Evolutionary conservation across 345 rosid species (phyloP).

Genomic region (Dipteronia dyeriana): DNA sequence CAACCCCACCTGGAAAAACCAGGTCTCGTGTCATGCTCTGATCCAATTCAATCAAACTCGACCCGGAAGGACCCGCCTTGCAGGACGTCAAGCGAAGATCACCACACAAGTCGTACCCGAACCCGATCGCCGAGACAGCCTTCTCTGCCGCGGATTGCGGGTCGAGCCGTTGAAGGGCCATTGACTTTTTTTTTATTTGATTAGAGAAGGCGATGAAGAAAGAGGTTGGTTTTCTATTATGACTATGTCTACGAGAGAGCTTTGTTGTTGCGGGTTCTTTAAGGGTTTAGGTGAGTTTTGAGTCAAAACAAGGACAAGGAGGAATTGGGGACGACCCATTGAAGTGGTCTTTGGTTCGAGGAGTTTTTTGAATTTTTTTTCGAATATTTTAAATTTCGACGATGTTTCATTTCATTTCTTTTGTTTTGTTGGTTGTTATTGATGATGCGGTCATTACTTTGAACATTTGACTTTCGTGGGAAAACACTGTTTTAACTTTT

Average conservation of each 20-base stretch:
- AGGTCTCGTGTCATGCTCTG: slow-evolving; percentile 46
- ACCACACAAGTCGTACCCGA: slow-evolving; percentile 64
- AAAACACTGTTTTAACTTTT: neutral
- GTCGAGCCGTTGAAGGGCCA: slow-evolving; percentile 55
- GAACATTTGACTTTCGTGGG: slow-evolving; percentile 10
- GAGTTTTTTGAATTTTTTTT: neutral
- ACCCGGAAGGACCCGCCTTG: slow-evolving; percentile 49
- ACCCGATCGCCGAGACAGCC: slow-evolving; percentile 86
- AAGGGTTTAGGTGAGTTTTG: slow-evolving; percentile 8
- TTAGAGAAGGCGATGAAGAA: neutral
- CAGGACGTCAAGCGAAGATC: slow-evolving; percentile 69
- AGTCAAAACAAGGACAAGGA: neutral
- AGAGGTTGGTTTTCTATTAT: neutral
- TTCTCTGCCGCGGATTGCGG: slow-evolving; percentile 78
- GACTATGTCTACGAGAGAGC: neutral
- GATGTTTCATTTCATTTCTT: neutral
- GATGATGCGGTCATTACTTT: neutral
- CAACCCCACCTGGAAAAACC: slow-evolving; percentile 69
- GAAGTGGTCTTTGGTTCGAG: slow-evolving; percentile 34
- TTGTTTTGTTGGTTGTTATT: neutral
- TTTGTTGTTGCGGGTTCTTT: neutral
- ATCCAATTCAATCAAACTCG: slow-evolving; percentile 63
- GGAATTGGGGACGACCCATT: slow-evolving; percentile 23
- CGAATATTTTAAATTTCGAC: neutral
- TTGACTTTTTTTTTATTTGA: slow-evolving; percentile 2